Evolutionary conservation across 371 early-diverging fungal genomes (phyloP), one percentile per base, ranked within the genome.

Genomic region (Mortierella sp.): DNA sequence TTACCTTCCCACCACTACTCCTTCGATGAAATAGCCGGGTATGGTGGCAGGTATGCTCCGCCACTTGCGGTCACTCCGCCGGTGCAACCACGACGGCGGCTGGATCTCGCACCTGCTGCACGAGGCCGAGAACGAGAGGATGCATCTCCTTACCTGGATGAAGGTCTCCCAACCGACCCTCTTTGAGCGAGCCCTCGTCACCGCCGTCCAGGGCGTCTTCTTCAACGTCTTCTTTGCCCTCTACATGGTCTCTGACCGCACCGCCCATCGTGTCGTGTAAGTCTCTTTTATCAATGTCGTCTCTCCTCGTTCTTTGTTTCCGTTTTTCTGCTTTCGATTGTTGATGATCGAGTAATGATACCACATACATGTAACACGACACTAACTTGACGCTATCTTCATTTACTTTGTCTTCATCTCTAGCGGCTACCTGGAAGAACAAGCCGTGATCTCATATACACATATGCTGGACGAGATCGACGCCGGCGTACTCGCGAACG

Each of bases 381-480:
- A n/a, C n/a, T n/a, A n/a, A n/a, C n/a, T n/a, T n/a, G n/a, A n/a
- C 26, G 7, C 24, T 2, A 22, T 19, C 9, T 8, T 24, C 8
- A 22, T 39, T 43, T 4, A 53, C 29, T 48, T 24, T 45, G 13
- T 48, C 43, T 43, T 50, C n/a, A 47, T 34, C 24, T 64, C 43
- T 41, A 77, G 77, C 31, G 95, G 95, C 5, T 95, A 95, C 73
- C 87, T 95, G 22, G 95, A 95, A 85, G 99, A 99, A 86, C 96
- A 97, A 80, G 99, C 99, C 3, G 95, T 98, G 31, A 89, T 95
- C 41, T 95, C 97, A 1, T 99, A 99, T 88, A 96, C 96, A 2
- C 92, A 93, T 77, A 95, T 97, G 86, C 79, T 98, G 64, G 88
- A 92, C n/a, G 97, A 97, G 79, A 95, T 99, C 70, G 95, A 96